Base-by-base conservation (phyloP, 2,329 filamentous ascomycete species). In the Chrysosphaeria jannelii region DNA sequence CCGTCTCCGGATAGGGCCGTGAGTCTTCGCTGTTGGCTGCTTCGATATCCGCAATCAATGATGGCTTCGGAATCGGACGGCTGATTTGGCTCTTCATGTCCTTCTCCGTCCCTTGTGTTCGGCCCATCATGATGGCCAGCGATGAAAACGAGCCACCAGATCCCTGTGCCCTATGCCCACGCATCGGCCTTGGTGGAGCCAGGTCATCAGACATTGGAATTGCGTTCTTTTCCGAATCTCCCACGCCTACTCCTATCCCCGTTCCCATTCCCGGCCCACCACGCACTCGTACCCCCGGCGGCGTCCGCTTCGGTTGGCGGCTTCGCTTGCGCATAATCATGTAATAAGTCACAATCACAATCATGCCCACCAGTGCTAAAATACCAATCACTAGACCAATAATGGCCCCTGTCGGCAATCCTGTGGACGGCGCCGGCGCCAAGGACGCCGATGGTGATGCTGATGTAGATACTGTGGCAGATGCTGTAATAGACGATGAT, bases 321-420 rank as follows among this genome's bases (percentile, higher is more conserved):
- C 25, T 62, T 33, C 26, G 27, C 14, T 57, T 52, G 28, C 53
- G 54, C 36, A 59, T 54, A 13, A 78, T 44, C 14, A 70, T 50
- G 23, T 85, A 48, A 11, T 91, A 52, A n/a, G 76, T 39, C 2
- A 72, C 40, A 13, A 71, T 51, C n/a, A 88, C 47, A 5, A 72
- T 72, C 23, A 74, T 72, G 16, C 74, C 79, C 2, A 14, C 10
- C 12, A 10, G 13, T 6, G 17, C 25, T 7, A 23, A 14, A 14
- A 17, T 21, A 12, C 25, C 25, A 5, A 28, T 24, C 5, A 26
- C 16, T 11, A 28, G 22, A 5, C 27, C 27, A 16, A 91, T 53
- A 14, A 90, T 68, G 6, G 62, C 33, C 42, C 54, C 48, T 38
- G 48, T 37, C 28, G 40, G 37, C 23, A 41, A 30, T 21, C 28